Evolutionary conservation across 768 basidiomycete genomes (phyloP), one percentile per base, ranked within the genome.

Genomic region (Lepiota subincarnata): DNA sequence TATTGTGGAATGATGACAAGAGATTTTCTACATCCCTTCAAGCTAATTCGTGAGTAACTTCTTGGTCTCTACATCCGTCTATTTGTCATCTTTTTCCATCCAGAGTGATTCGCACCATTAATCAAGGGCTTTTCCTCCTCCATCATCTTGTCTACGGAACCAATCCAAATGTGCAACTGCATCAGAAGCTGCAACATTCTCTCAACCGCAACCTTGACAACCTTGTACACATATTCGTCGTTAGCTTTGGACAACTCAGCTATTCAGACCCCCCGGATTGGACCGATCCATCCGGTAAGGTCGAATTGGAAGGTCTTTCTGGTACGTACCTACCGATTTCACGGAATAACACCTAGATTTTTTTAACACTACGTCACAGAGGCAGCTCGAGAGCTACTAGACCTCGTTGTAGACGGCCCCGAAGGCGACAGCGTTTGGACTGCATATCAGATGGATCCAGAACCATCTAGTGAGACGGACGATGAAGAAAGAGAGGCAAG

Each of bases 231-330:
- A 75, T 83, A 63, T 91, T 90, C 62, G 80, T 84, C 24, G 82
- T 90, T n/a, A 80, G 83, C 0, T 79, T 93, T 50, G 87, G 90
- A 36, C 77, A 89, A 56, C 69, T 93, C 43, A 82, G 84, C 52
- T 91, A 81, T 55, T 82, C 85, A 5, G 83, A 82, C 42, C 71
- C 79, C 10, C 85, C 86, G 13, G 74, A 79, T 40, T 87, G 84
- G 82, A 64, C 86, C 28, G 68, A 73, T 19, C 51, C 55, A 13
- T 64, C 70, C 43, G 63, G 68, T 13, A 73, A 69, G 51, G 62
- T 64, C 18, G 75, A 77, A 41, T 60, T 84, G 38, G 73, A 73
- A 57, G 62, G 67, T 22, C 67, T 81, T 31, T 69, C 72, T 59
- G 83, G 86, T 83, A 63, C 45, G 75, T 62, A 16, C 14, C 12